Evolutionary conservation across 2,329 filamentous ascomycete genomes (phyloP).

Genomic region (Arachnopeziza araneosa): DNA sequence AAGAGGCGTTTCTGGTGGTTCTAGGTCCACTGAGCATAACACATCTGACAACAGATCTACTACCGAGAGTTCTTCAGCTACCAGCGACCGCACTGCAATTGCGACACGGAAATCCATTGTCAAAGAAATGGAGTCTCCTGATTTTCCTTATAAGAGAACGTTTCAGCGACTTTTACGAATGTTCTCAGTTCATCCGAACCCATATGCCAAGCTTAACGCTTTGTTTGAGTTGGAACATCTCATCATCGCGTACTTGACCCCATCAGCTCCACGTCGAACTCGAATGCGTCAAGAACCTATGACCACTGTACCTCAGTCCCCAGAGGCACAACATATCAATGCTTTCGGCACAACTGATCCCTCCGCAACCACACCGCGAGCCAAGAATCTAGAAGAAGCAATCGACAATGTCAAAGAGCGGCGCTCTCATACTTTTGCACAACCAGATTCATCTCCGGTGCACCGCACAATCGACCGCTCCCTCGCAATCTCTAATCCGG

Average conservation of each 20-base stretch:
- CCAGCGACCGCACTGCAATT: slow-evolving; percentile 18
- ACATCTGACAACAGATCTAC: slow-evolving; percentile 21
- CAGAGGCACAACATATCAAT: slow-evolving; percentile 33
- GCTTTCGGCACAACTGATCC: slow-evolving; percentile 26
- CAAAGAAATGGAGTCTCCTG: slow-evolving; percentile 32
- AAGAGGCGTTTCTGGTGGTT: slow-evolving; percentile 17
- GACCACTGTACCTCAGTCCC: slow-evolving; percentile 50
- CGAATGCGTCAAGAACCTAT: slow-evolving; percentile 25
- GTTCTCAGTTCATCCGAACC: slow-evolving; percentile 86
- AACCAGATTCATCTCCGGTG: slow-evolving; percentile 56
- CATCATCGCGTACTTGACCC: slow-evolving; percentile 67
- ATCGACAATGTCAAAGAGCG: slow-evolving; percentile 67
- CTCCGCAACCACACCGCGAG: slow-evolving; percentile 28
- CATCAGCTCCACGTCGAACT: slow-evolving; percentile 36
- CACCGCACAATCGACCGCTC: slow-evolving; percentile 74
- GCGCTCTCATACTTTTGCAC: slow-evolving; percentile 50
- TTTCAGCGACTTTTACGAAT: slow-evolving; percentile 76
- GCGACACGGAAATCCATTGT: slow-evolving; percentile 18
- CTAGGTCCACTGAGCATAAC: slow-evolving; percentile 20
- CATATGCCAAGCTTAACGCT: slow-evolving; percentile 76
- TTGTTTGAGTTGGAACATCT: slow-evolving; percentile 79
- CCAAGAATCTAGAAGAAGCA: slow-evolving; percentile 55
- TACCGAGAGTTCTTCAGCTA: slow-evolving; percentile 21
- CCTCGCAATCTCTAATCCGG: slow-evolving; percentile 41
- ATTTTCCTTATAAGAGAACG: slow-evolving; percentile 76